phyloP scores from a whole-genome alignment of 495 filamentous ascomycete genomes.

The Friedmanniomyces endolithicus region DNA sequence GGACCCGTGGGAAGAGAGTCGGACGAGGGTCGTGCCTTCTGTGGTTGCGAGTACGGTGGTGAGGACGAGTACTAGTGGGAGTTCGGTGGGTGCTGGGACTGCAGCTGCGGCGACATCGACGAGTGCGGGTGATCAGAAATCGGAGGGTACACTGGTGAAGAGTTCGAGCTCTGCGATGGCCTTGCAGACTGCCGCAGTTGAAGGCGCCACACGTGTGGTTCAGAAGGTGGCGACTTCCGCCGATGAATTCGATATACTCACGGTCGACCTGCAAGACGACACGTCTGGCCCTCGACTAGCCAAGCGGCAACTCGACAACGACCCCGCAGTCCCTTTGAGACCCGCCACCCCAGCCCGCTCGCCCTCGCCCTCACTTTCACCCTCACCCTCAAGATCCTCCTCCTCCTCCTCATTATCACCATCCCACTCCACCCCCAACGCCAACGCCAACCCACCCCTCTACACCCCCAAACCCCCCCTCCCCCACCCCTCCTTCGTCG shows the following conservation, averaged over 20 bases:
- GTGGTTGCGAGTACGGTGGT: slow-evolving; percentile 1
- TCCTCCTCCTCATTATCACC: background rate
- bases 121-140: background rate
- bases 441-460: background rate
- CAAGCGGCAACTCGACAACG: background rate
- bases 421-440: background rate
- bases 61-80: background rate
- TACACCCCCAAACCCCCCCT: slow-evolving; percentile 31
- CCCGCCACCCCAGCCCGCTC: background rate
- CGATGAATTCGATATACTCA: background rate
- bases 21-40: slow-evolving; percentile 26
- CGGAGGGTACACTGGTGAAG: background rate
- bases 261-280: background rate
- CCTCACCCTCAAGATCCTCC: too few relatives aligned
- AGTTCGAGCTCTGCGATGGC: background rate
- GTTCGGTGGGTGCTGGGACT: background rate
- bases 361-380: background rate
- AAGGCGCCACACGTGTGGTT: background rate
- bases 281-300: background rate
- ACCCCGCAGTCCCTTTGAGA: background rate
- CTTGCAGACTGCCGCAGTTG: slow-evolving; percentile 8
- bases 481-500: slow-evolving; percentile 53
- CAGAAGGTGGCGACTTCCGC: background rate
- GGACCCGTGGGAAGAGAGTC: slow-evolving; percentile 43
- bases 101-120: background rate